Base-by-base conservation (phyloP, 768 basidiomycete species). In the Chlorophyllum brunneum region DNA sequence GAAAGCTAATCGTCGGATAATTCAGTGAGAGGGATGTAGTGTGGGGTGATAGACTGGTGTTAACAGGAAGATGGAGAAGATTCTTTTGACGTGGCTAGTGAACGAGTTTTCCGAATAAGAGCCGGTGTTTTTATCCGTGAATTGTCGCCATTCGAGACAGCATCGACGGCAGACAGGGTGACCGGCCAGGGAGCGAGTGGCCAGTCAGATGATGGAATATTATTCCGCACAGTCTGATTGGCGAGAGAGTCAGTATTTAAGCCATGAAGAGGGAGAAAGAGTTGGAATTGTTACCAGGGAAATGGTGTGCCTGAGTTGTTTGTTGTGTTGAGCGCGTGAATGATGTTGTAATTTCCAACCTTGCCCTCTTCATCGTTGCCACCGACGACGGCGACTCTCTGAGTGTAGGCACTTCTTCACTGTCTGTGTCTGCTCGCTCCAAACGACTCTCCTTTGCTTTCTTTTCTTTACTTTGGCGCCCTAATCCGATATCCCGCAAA, bases 351-450 rank as follows among this genome's bases (percentile, higher is more conserved):
- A n/a, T n/a, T n/a, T n/a, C n/a, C n/a, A n/a, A 39, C 33, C 38
- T 40, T 23, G 36, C 23, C 27, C 26, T 45, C 43, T 42, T 36
- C 48, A 47, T 48, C 44, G 51, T 41, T 33, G 45, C 23, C 51
- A 48, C 20, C 45, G 44, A 48, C 41, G 22, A 34, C 43, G 37
- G 31, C 48, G 63, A 68, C 65, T 62, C 64, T 57, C 60, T 51
- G 59, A 31, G 11, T 16, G 54, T n/a, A 55, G 59, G 54, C 61
- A 53, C 54, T 60, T 60, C 59, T 65, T 59, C 61, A 54, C 59
- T 58, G 60, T 61, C 59, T 62, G 61, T 65, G 58, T 63, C 63
- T 63, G 59, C 59, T 65, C 61, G 54, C 23, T 60, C 64, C n/a
- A n/a, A n/a, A n/a, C n/a, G n/a, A n/a, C n/a, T n/a, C n/a, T n/a